Percentiles rank a stretch among this genome's conserved stretches.
These are phyloP conservation scores for Teratosphaeria viscida DNA, from an alignment of 2,329 filamentous ascomycete species.

Conservation along the genomic window DNA sequence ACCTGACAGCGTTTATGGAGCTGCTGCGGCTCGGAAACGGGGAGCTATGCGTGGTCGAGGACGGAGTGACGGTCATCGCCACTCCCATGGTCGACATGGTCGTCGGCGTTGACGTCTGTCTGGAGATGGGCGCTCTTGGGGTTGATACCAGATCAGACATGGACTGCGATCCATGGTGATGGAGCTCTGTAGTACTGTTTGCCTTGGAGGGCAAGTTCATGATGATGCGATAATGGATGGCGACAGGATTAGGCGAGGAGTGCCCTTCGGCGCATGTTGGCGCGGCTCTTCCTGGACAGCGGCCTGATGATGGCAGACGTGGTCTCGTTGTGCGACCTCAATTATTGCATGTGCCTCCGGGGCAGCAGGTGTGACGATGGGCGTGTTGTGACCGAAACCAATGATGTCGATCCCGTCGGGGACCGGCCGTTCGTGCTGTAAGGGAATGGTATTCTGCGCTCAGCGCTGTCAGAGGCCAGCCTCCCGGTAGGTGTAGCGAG, in stretches of 20 bases:
- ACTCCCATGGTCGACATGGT: neutral
- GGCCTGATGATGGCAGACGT: neutral
- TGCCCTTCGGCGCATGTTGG: neutral
- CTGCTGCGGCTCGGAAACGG: neutral
- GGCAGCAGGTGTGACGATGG: neutral
- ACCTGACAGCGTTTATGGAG: neutral
- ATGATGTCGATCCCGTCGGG: neutral
- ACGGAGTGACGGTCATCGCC: neutral
- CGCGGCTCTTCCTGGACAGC: neutral
- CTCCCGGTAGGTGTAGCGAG: neutral
- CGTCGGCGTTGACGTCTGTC: neutral
- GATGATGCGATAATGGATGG: neutral
- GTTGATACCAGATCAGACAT: neutral
- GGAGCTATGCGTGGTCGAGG: neutral
- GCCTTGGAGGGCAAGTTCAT: constrained; percentile 1
- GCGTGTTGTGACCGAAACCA: neutral
- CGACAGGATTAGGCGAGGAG: neutral
- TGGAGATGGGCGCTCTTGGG: neutral
- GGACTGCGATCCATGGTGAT: neutral
- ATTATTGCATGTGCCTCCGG: neutral
- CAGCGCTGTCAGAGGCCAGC: constrained; percentile 2
- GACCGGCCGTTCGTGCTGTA: neutral
- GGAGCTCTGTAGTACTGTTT: neutral
- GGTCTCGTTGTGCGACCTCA: neutral
- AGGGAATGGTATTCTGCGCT: neutral